These are phyloP conservation scores for Datisca glomerata DNA, from an alignment of 306 rosid species.

Conservation along the genomic window DNA sequence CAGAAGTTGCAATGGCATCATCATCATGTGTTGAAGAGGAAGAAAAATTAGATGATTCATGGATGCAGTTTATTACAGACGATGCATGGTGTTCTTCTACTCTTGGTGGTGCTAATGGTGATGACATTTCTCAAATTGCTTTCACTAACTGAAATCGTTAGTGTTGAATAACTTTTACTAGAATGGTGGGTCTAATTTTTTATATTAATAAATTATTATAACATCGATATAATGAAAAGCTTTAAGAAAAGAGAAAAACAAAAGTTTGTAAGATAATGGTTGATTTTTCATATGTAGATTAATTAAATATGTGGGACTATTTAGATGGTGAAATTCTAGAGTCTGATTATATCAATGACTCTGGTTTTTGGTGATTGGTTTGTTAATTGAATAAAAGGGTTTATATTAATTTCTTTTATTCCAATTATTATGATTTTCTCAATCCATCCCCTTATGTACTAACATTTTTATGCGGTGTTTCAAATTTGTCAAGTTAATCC, in stretches of 20 bases:
- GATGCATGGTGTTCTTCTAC: conserved; percentile 85
- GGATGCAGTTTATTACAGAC: conserved; percentile 95
- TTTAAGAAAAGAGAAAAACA: background rate
- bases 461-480: no score
- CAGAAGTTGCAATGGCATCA: conserved; percentile 56
- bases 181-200: conserved; percentile 4
- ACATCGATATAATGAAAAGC: no score
- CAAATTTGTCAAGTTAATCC: no score
- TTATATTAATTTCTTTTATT: no score
- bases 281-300: background rate
- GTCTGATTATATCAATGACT: no score
- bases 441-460: no score
- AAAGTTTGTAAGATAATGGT: background rate
- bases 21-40: conserved; percentile 59
- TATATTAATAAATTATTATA: conserved; percentile 4
- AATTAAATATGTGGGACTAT: background rate
- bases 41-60: conserved; percentile 88
- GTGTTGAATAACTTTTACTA: conserved; percentile 4
- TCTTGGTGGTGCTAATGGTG: conserved; percentile 24
- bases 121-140: conserved; percentile 53
- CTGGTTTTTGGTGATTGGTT: no score
- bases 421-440: no score
- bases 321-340: background rate
- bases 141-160: conserved; percentile 39
- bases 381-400: no score